Conservation (phyloP, 2,329 filamentous ascomycete genomes). For the Metarhizium sp. region DNA sequence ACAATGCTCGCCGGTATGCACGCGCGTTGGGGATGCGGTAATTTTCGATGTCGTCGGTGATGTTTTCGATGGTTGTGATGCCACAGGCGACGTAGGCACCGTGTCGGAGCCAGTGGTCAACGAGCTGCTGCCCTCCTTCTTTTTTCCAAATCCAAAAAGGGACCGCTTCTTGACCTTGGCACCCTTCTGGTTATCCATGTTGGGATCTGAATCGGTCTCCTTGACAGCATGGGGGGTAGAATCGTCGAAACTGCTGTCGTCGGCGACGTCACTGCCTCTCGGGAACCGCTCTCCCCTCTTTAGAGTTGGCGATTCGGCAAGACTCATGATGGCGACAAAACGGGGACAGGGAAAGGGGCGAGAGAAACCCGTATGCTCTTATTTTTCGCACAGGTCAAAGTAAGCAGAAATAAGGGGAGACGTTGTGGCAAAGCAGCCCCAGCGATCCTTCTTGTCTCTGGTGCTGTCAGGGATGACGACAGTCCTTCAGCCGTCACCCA, state of each 20-base stretch:
- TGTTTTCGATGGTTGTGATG: constrained; percentile 1
- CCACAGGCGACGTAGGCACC: constrained; percentile 21
- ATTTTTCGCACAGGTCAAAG: background rate
- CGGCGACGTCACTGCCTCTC: constrained; percentile 12
- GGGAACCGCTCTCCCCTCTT: constrained; percentile 8
- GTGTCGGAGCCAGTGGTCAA: constrained; percentile 25
- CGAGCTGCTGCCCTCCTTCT: constrained; percentile 36
- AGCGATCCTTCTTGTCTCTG: background rate
- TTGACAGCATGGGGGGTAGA: constrained; percentile 22
- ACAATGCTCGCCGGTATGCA: constrained; percentile 24
- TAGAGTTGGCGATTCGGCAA: constrained; percentile 17
- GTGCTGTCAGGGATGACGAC: constrained; percentile 5
- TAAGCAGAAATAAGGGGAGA: background rate
- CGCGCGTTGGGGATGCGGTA: constrained; percentile 29
- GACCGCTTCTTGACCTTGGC: constrained; percentile 42
- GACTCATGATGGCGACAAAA: constrained; percentile 16
- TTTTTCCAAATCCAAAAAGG: constrained; percentile 54
- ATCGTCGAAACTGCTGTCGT: constrained; percentile 18
- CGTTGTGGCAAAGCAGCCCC: background rate
- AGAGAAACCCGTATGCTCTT: background rate
- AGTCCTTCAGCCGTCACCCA: background rate
- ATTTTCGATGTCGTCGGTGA: constrained; percentile 8
- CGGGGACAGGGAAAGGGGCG: background rate
- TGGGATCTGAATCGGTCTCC: constrained; percentile 17
- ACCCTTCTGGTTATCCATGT: constrained; percentile 15